Evolutionary conservation across 1,139 yeast species (phyloP), one percentile per base, ranked within the genome.

Genomic region (Magnusiomyces sp.): DNA sequence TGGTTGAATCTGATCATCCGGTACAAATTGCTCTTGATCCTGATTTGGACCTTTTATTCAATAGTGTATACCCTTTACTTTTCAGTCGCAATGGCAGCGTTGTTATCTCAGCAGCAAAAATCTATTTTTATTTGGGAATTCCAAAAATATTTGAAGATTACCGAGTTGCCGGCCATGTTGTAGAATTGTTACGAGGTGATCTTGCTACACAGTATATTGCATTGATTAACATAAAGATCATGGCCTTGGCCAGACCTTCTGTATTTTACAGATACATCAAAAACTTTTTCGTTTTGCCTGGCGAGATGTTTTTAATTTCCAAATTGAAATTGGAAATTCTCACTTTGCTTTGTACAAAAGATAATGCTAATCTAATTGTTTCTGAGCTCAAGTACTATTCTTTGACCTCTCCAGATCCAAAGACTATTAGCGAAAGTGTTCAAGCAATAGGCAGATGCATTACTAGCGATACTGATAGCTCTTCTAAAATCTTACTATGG

Each of bases 301-400:
- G 69, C 1, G 96, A 89, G 59, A 59, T 71, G 1, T 49, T 60
- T 0, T 61, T 63, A 1, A 69, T 77, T 5, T 73, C 86, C 11
- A 66, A 67, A 46, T 66, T 75, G 48, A 90, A 89, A 64, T 65
- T 90, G n/a, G 73, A 74, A 46, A 77, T 88, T 27, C 66, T 90
- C 44, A 74, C 90, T 1, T 67, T 73, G 16, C 64, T 88, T 29
- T 76, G 81, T 37, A 72, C 73, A 47, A 78, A 75, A 27, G 64
- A 66, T 2, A 86, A 77, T 56, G 74, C 80, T 47, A 71, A 72
- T 41, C 54, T 59, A 2, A 75, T 87, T 14, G 68, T 84, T n/a
- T 72, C 74, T 29, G 95, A 89, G 63, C 69, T 90, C 40, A 83
- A 83, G 58, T 79, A 79, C 61, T 77, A 80, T 55, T 79, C 86